These are phyloP conservation scores for Gryganskiella cystojenkinii DNA, from an alignment of 192 early-diverging fungal species.

Conservation along the genomic window DNA sequence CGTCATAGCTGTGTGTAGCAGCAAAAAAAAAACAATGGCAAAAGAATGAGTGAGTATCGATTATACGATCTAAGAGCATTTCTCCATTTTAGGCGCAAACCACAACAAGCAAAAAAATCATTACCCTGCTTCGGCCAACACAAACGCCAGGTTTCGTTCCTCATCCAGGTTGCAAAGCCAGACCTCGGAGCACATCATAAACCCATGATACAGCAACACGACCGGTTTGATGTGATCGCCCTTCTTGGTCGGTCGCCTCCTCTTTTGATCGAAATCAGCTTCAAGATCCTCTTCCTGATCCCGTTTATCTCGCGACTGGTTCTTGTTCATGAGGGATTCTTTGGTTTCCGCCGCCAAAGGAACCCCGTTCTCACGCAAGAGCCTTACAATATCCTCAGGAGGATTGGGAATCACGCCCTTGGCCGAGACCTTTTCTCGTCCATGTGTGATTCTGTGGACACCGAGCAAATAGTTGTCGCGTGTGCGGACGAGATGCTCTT, in stretches of 20 bases:
- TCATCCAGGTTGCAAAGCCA: slow-evolving; percentile 90
- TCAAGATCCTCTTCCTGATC: slow-evolving; percentile 46
- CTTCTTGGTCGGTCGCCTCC: slow-evolving; percentile 17
- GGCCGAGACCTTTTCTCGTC: slow-evolving; percentile 19
- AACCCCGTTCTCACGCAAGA: slow-evolving; percentile 44
- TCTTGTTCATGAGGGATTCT: slow-evolving; percentile 9
- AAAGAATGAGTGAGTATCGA: background rate
- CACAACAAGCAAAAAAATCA: background rate
- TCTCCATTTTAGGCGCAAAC: background rate
- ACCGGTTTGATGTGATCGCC: slow-evolving; percentile 74
- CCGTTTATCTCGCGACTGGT: background rate
- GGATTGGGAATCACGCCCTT: slow-evolving; percentile 15
- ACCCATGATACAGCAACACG: slow-evolving; percentile 94
- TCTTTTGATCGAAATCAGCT: slow-evolving; percentile 18
- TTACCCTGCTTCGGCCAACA: slow-evolving; percentile 84
- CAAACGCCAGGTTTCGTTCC: slow-evolving; percentile 79
- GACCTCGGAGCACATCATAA: slow-evolving; percentile 93
- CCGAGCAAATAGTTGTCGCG: slow-evolving; percentile 89
- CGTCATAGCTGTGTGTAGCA: slow-evolving; percentile 76
- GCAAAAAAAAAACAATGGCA: slow-evolving; percentile 9
- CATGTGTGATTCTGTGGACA: slow-evolving; percentile 80
- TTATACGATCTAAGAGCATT: background rate
- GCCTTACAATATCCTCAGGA: slow-evolving; percentile 32
- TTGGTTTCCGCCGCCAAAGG: slow-evolving; percentile 49
- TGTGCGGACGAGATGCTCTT: slow-evolving; percentile 88